Percentiles rank a stretch among this genome's conserved stretches.
phyloP scores from a whole-genome alignment of 1,139 yeast genomes.

The Hemisphaericaspora xylanilytica region DNA sequence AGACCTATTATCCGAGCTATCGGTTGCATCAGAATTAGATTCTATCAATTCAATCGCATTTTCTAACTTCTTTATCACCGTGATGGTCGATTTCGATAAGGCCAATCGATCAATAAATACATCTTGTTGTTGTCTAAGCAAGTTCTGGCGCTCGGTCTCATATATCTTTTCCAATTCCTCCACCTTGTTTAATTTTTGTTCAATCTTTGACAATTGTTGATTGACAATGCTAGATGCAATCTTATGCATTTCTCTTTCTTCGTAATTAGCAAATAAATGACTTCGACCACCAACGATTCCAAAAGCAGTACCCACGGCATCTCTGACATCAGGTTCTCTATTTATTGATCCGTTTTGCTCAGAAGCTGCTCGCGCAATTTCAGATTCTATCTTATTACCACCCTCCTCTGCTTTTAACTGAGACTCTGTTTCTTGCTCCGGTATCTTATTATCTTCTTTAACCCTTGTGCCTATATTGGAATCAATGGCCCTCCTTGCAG shows the following conservation, averaged over 20 bases:
- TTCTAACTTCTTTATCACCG: conserved; percentile 49
- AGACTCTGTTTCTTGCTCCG: conserved; percentile 2
- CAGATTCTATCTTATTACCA: conserved; percentile 51
- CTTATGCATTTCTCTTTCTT: conserved; percentile 74
- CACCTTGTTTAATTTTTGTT: conserved; percentile 69
- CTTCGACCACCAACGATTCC: conserved; percentile 80
- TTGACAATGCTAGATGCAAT: conserved; percentile 60
- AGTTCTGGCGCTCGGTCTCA: conserved; percentile 72
- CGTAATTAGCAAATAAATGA: conserved; percentile 76
- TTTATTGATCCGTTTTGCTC: conserved; percentile 9
- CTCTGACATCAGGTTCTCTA: conserved; percentile 17
- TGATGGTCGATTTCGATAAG: conserved; percentile 58
- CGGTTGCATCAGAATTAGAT: conserved; percentile 8
- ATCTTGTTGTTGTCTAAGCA: conserved; percentile 79
- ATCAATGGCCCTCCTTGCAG: conserved; percentile 61
- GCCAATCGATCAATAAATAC: conserved; percentile 75
- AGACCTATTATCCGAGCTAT: conserved; percentile 11
- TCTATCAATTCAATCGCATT: conserved; percentile 41
- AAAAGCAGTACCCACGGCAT: conserved; percentile 55
- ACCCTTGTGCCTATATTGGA: conserved; percentile 43
- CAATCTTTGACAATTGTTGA: conserved; percentile 71
- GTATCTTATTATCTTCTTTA: conserved; percentile 19
- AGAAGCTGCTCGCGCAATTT: not conserved
- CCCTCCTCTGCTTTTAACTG: conserved; percentile 41
- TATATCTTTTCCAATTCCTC: conserved; percentile 72